Evolutionary conservation across 768 basidiomycete genomes (phyloP), one percentile per base, ranked within the genome.

Genomic region (Tylopilus plumbeoviolaceoides): DNA sequence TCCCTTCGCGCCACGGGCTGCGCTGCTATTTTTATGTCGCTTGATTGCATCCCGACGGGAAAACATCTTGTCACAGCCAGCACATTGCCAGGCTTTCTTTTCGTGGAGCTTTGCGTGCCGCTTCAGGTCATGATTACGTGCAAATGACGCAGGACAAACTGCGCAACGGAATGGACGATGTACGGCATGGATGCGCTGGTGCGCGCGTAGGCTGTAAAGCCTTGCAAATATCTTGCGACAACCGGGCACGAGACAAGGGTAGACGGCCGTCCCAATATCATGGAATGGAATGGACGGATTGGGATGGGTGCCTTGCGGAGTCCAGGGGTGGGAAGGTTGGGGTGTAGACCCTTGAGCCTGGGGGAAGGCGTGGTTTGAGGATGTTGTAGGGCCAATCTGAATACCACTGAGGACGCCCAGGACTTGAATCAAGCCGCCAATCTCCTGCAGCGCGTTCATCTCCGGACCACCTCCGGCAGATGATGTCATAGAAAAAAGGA

Each of bases 381-480:
- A 73, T 41, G 63, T 46, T 27, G 73, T 57, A 17, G 73, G 67
- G 10, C 72, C 76, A 48, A 91, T 90, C 59, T 83, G 86, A 40
- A 89, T 84, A 2, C 85, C 87, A 55, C 84, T 87, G 53, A 91
- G 78, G 31, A 91, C 85, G 18, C 88, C 88, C 41, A 91, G 78
- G 57, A 90, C 86, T 60, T 91, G 89, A 51, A 91, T 87, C 48
- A 91, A 75, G n/a, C 86, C 87, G 40, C 83, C 80, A 38, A 91
- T 80, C 67, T 91, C 89, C 63, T 88, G 87, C 1, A 91, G 70
- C 1, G 76, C 73, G 51, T 79, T 77, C 72, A 78, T 80, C 47
- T 78, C 78, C 44, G 64, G 71, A 28, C 79, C 83, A 25, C 75
- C 76, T 25, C 72, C 68, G 7, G 79, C 69, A 12, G 83, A 82